A percentile compares a stretch with the other conserved stretches of the same genome.
These are phyloP conservation scores for Daedaleopsis sinensis DNA, from an alignment of 768 basidiomycete genomes.

Conservation along the genomic window DNA sequence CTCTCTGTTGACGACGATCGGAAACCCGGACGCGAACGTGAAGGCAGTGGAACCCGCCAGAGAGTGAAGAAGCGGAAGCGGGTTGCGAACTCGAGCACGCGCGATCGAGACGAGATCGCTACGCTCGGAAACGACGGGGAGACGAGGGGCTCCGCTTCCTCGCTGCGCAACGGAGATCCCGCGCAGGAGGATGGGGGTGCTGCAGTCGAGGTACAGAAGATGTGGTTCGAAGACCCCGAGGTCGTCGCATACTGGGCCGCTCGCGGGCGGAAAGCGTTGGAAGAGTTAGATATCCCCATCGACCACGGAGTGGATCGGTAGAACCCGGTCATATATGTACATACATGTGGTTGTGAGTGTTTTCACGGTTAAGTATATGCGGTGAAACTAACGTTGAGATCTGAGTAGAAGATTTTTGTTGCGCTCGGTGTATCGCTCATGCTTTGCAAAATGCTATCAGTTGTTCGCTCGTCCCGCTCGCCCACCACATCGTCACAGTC, in stretches of 20 bases:
- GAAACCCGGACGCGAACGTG: neutral
- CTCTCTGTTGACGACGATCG: conserved; percentile 5
- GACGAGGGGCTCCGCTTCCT: neutral
- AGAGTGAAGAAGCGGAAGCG: conserved; percentile 16
- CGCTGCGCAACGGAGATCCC: conserved; percentile 1
- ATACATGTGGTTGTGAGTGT: neutral
- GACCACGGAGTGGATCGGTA: conserved; percentile 42
- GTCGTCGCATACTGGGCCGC: conserved; percentile 53
- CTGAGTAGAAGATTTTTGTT: neutral
- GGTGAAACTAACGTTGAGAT: neutral
- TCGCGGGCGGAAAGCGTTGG: conserved; percentile 52
- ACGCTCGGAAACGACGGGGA: conserved; percentile 18
- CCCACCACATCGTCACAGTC: neutral
- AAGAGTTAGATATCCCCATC: conserved; percentile 48
- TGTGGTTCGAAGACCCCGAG: conserved; percentile 58
- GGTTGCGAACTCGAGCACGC: neutral
- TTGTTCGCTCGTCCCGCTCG: no score
- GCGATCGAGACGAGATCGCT: neutral
- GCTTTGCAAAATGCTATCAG: neutral
- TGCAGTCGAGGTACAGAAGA: conserved; percentile 1
- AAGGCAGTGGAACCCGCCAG: neutral
- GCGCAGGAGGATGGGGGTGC: neutral
- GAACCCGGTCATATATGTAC: neutral
- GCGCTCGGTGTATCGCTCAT: neutral
- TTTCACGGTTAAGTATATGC: neutral